phyloP scores from a whole-genome alignment of 768 basidiomycete species.

The Xerocomellus dryophilus region DNA sequence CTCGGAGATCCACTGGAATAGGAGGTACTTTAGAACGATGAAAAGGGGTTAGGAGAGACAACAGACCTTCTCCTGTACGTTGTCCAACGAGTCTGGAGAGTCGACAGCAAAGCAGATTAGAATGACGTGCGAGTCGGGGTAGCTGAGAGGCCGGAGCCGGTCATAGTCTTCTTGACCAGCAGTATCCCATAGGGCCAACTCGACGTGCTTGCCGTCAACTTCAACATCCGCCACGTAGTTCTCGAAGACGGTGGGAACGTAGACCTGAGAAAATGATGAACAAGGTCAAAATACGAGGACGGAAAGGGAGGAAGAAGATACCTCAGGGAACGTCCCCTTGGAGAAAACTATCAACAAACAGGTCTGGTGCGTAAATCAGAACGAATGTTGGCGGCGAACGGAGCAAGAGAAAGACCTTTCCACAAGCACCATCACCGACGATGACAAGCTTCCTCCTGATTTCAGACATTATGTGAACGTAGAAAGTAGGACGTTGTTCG shows the following conservation, averaged over 20 bases:
- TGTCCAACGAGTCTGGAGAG: constrained; percentile 96
- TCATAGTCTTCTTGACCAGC: constrained; percentile 99
- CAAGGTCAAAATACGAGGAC: neutral
- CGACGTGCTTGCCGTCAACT: constrained; percentile 97
- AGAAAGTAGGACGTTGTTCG: constrained; percentile 32
- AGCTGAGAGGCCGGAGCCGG: constrained; percentile 93
- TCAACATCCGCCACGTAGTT: constrained; percentile 99
- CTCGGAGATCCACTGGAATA: constrained; percentile 90
- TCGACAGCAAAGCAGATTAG: constrained; percentile 99
- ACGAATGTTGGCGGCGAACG: constrained; percentile 7
- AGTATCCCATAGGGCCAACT: constrained; percentile 99
- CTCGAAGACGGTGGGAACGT: constrained; percentile 99
- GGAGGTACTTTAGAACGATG: constrained; percentile 4
- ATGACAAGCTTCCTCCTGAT: constrained; percentile 99
- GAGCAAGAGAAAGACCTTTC: constrained; percentile 61
- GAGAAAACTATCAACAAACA: constrained; percentile 95
- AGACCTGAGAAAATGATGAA: constrained; percentile 59
- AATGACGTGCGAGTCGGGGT: constrained; percentile 99
- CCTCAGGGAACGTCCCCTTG: constrained; percentile 95
- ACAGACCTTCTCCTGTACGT: constrained; percentile 98
- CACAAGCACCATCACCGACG: constrained; percentile 97
- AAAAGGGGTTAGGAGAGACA: constrained; percentile 1
- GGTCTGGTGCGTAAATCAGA: constrained; percentile 49
- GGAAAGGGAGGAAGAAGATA: constrained; percentile 28
- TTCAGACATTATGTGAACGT: constrained; percentile 75